These are phyloP conservation scores for Vitellaria paradoxa DNA, from an alignment of 179 eudicot genomes.

Conservation along the genomic window DNA sequence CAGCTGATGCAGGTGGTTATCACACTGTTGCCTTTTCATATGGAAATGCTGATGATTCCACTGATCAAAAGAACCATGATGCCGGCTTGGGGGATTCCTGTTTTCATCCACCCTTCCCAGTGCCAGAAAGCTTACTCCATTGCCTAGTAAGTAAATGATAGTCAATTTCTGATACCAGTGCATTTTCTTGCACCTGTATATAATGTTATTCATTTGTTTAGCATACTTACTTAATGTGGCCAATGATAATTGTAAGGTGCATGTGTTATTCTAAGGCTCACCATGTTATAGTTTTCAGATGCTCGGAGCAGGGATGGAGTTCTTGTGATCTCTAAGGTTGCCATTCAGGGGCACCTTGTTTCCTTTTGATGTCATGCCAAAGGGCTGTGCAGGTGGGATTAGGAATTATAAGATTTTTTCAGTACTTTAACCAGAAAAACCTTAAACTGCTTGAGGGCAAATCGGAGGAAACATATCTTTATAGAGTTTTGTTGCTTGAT, in stretches of 20 bases:
- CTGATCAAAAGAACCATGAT: constrained; percentile 48
- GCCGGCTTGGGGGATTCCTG: constrained; percentile 33
- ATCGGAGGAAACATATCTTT: constrained; percentile 38
- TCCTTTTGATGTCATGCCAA: constrained; percentile 83
- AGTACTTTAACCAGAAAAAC: constrained; percentile 39
- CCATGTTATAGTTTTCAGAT: constrained; percentile 97
- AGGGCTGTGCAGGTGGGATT: constrained; percentile 97
- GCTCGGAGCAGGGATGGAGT: constrained; percentile 88
- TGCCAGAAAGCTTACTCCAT: constrained; percentile 71
- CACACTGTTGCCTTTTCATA: constrained; percentile 72
- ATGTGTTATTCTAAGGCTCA: constrained; percentile 78
- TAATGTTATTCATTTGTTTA: constrained; percentile 29
- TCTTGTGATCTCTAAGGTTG: constrained; percentile 78
- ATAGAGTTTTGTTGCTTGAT: constrained; percentile 36
- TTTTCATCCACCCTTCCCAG: constrained; percentile 65
- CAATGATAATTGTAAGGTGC: constrained; percentile 49
- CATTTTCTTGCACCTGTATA: constrained; percentile 9
- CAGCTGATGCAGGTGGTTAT: constrained; percentile 45
- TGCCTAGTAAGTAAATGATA: constrained; percentile 60
- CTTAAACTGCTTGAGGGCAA: constrained; percentile 50
- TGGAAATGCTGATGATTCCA: constrained; percentile 44
- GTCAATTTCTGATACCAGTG: constrained; percentile 16
- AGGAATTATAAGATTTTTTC: constrained; percentile 54
- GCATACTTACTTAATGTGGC: constrained; percentile 44
- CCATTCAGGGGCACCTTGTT: constrained; percentile 89